Conservation (phyloP, 345 rosid genomes). For the Acer saccharum region DNA sequence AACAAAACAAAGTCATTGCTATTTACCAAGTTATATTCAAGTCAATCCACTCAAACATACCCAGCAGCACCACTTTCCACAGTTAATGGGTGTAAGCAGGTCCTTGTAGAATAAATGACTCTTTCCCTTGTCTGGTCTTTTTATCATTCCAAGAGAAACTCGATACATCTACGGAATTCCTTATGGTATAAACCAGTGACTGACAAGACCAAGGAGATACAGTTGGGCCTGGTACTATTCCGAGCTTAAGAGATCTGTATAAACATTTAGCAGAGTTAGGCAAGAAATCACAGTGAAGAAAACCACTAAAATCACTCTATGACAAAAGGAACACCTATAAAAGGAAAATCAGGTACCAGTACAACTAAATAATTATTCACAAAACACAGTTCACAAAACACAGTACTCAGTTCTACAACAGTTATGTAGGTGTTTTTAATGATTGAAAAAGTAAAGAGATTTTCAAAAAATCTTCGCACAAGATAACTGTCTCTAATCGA, state of each 20-base stretch:
- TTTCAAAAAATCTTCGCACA: background rate
- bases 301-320: background rate
- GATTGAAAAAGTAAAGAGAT: background rate
- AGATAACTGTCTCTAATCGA: background rate
- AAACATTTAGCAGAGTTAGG: slow-evolving; percentile 17
- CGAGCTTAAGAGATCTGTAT: slow-evolving; percentile 77
- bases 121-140: slow-evolving; percentile 73
- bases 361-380: background rate
- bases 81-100: slow-evolving; percentile 63
- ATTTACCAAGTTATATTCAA: background rate
- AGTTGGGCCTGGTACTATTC: slow-evolving; percentile 66
- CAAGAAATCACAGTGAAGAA: slow-evolving; percentile 12
- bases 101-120: slow-evolving; percentile 61
- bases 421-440: background rate
- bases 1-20: background rate
- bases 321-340: background rate
- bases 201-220: slow-evolving; percentile 52
- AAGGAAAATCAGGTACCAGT: background rate
- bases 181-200: slow-evolving; percentile 54
- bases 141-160: slow-evolving; percentile 76
- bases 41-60: slow-evolving; percentile 37
- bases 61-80: slow-evolving; percentile 58
- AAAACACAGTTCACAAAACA: background rate
- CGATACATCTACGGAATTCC: slow-evolving; percentile 61
- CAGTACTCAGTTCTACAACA: background rate